Percentiles rank a stretch among this genome's conserved stretches.
These are phyloP conservation scores for Vanderwaltozyma yarrowii DNA, from an alignment of 805 yeast species.

Conservation along the genomic window DNA sequence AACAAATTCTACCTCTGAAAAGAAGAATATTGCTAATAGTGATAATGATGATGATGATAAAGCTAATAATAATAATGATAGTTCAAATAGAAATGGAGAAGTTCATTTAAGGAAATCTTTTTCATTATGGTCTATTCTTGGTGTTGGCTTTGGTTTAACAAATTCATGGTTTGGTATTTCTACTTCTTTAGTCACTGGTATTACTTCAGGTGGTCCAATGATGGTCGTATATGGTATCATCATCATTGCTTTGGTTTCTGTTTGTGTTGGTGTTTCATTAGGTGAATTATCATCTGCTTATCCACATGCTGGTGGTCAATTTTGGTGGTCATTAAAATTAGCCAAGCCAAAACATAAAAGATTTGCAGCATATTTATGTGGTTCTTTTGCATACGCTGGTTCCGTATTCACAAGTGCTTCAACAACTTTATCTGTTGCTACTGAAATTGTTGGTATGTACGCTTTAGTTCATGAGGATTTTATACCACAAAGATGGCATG, in stretches of 20 bases:
- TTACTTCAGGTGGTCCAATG: conserved; percentile 51
- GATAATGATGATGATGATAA: too few species aligned
- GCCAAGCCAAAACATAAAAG: conserved; percentile 38
- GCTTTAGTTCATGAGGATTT: conserved; percentile 27
- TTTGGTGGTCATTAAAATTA: conserved; percentile 47
- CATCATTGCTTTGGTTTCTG: conserved; percentile 40
- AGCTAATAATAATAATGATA: too few species aligned
- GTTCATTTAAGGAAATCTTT: conserved; percentile 33
- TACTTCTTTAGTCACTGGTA: conserved; percentile 48
- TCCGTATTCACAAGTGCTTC: conserved; percentile 56
- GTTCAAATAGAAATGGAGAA: conserved; percentile 10
- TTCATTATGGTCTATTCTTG: conserved; percentile 41
- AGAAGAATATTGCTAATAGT: not conserved
- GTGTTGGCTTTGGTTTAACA: conserved; percentile 53
- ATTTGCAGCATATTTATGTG: conserved; percentile 49
- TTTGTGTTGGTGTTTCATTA: conserved; percentile 41
- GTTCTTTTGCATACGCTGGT: conserved; percentile 57
- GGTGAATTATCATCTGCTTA: conserved; percentile 47
- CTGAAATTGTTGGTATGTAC: conserved; percentile 44
- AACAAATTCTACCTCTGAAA: not conserved
- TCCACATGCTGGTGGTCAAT: conserved; percentile 59
- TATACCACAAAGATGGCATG: conserved; percentile 43
- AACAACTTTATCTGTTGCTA: conserved; percentile 47
- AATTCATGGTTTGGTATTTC: conserved; percentile 59
- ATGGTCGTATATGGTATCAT: conserved; percentile 49